Percentiles rank a stretch among this genome's conserved stretches.
Evolutionary conservation across 805 yeast genomes (phyloP).

Genomic region (Monosporozyma aerobia): DNA sequence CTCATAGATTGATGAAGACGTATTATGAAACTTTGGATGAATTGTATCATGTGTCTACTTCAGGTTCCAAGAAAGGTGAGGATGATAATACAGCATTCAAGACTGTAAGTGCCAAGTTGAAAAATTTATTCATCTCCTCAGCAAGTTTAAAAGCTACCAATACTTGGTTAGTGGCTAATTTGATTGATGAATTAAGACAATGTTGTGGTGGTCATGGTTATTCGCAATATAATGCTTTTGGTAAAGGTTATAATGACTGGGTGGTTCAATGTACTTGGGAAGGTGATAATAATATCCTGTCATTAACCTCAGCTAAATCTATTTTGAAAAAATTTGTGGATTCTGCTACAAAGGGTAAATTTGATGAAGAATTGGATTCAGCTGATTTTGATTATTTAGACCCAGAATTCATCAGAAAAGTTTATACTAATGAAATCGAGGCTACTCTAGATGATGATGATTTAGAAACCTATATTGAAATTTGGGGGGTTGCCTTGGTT

Average conservation of each 20-base stretch:
- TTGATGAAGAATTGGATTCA: slow-evolving; percentile 25
- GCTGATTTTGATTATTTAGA: slow-evolving; percentile 25
- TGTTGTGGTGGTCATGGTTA: slow-evolving; percentile 96
- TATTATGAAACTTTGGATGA: slow-evolving; percentile 42
- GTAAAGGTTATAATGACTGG: slow-evolving; percentile 83
- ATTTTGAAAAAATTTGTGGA: slow-evolving; percentile 36
- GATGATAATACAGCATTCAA: slow-evolving; percentile 34
- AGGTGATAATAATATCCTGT: slow-evolving; percentile 86
- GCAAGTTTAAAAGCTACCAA: slow-evolving; percentile 84
- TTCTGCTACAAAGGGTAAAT: slow-evolving; percentile 30
- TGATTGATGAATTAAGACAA: slow-evolving; percentile 86
- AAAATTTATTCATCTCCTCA: slow-evolving; percentile 71
- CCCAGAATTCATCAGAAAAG: slow-evolving; percentile 19
- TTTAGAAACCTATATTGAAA: slow-evolving; percentile 26
- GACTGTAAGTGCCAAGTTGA: slow-evolving; percentile 38
- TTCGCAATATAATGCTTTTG: slow-evolving; percentile 86
- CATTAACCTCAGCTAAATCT: slow-evolving; percentile 77
- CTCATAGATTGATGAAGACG: slow-evolving; percentile 48
- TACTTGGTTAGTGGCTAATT: slow-evolving; percentile 74
- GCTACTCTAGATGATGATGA: slow-evolving; percentile 27
- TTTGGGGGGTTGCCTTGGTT: slow-evolving; percentile 26
- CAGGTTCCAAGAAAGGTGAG: slow-evolving; percentile 14
- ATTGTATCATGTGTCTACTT: slow-evolving; percentile 44
- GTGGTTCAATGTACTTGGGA: slow-evolving; percentile 99
- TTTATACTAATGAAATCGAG: slow-evolving; percentile 16